Base-by-base conservation (phyloP, 176 grass and related monocot species). In the Cocos nucifera region DNA sequence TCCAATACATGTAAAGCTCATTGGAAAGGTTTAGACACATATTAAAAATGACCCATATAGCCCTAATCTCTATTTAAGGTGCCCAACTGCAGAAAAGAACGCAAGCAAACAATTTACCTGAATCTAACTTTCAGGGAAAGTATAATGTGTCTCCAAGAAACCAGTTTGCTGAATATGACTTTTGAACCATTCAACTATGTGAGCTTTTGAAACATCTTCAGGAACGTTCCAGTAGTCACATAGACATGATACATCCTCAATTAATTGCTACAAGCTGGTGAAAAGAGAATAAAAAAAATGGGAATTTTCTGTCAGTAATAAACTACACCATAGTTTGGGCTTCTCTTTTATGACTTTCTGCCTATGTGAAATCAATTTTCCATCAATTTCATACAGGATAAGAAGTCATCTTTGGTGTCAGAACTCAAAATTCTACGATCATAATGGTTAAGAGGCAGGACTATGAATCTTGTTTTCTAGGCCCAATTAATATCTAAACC, bases 211-310 rank as follows among this genome's bases (percentile, higher is more conserved):
- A 30, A 64, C 75, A 60, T 85, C 58, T 63, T 86, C 70, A 66
- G 83, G 83, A 39, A 71, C 78, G 67, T 91, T 69, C 93, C 87
- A 91, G 53, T 85, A 91, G 65, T 87, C 93, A 17, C 93, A 65
- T 73, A 91, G 28, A 24, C 93, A 97, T 30, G 88, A 73, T 35
- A 64, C 49, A 49, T 73, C 54, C 56, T 76, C 75, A 54, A 83
- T 58, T 67, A 54, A 83, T 58, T 67, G 73, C 73, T 80, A 97
- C 88, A 71, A 97, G 73, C 87, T 97, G 61, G 51, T 21, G 62
- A 15, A 49, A 65, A 51, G 14, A 78, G 69, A 53, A 16, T n/a
- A 2, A 63, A 77, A 51, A 61, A 39, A 83, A 54, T 10, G 53
- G 5, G 6, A 32, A 0, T 32, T 4, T 25, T 26, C 15, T 52